phyloP scores from a whole-genome alignment of 23 red algal species.

The Gracilariopsis chorda region DNA sequence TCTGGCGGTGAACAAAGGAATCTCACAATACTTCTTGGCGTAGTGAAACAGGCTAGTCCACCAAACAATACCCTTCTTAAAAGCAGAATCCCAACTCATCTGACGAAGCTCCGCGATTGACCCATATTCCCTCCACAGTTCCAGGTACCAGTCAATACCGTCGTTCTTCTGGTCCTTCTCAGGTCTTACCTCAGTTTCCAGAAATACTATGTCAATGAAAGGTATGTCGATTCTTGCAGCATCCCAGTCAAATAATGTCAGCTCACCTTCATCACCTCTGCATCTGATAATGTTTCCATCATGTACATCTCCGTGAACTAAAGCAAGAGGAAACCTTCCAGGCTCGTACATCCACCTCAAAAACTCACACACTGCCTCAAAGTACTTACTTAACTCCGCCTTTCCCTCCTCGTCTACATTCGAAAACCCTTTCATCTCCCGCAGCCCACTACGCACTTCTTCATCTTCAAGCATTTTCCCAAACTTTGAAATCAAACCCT shows the following conservation, averaged over 20 bases:
- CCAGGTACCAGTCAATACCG: neutral
- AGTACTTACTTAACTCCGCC: neutral
- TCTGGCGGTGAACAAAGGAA: no score
- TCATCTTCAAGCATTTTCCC: neutral
- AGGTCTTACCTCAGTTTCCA: neutral
- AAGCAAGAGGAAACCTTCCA: neutral
- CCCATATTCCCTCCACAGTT: neutral
- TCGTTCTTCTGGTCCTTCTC: neutral
- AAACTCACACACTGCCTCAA: neutral
- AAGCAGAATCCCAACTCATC: no score
- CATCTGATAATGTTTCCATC: neutral
- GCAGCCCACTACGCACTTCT: neutral
- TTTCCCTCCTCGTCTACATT: neutral
- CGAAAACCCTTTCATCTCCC: neutral
- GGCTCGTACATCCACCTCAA: neutral
- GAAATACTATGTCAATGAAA: neutral
- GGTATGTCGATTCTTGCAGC: neutral
- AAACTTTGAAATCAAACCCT: neutral
- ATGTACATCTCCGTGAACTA: neutral
- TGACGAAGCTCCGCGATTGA: neutral
- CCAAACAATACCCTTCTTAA: no score
- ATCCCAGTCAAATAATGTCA: neutral
- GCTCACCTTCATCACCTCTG: neutral
- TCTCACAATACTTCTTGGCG: no score
- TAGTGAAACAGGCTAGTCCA: no score